Conservation (phyloP, 2,329 filamentous ascomycete genomes). For the Talaromyces sp. region DNA sequence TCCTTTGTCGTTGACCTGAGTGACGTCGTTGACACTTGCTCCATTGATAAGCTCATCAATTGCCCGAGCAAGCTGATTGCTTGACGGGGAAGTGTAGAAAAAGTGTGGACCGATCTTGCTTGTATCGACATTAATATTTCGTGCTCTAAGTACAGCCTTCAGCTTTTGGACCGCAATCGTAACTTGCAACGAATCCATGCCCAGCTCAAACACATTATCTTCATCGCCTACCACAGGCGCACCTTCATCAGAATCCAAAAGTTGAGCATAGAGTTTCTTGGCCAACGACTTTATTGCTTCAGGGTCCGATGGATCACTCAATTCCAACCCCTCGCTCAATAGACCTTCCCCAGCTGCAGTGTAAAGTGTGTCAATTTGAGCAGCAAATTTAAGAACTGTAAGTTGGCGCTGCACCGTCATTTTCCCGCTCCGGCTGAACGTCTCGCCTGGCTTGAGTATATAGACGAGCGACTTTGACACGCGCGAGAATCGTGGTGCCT, state of each 20-base stretch:
- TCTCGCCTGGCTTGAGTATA: constrained; percentile 10
- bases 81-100: constrained; percentile 18
- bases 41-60: constrained; percentile 13
- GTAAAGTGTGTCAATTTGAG: constrained; percentile 19
- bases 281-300: constrained; percentile 4
- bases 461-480: constrained; percentile 17
- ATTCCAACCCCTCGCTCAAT: constrained; percentile 9
- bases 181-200: constrained; percentile 21
- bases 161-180: constrained; percentile 13
- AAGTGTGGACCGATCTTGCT: constrained; percentile 16
- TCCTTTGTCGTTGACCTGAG: not conserved
- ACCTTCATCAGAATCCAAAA: not conserved
- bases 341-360: constrained; percentile 9
- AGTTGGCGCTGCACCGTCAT: constrained; percentile 20
- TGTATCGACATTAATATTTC: constrained; percentile 5
- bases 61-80: constrained; percentile 13
- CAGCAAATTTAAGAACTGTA: constrained; percentile 16
- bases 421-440: constrained; percentile 18
- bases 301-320: constrained; percentile 1
- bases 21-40: not conserved
- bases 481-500: constrained; percentile 18
- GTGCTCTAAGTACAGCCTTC: constrained; percentile 16
- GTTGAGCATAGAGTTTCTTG: constrained; percentile 9
- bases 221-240: not conserved
- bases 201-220: constrained; percentile 19